Base-by-base conservation (phyloP, 1,284 basidiomycete genomes). In the Golubevia pallescens region DNA sequence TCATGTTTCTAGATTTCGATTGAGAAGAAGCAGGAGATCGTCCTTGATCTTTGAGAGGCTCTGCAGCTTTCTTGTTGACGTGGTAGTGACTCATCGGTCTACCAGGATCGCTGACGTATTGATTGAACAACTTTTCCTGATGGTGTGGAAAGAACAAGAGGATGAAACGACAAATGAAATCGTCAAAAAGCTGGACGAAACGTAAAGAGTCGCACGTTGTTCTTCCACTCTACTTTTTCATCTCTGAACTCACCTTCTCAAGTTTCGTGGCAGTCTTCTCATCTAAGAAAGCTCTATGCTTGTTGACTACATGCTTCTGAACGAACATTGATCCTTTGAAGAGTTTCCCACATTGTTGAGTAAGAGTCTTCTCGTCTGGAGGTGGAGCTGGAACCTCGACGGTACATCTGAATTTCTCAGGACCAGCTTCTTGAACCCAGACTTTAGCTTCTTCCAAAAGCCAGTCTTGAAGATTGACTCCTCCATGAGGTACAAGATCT, bases 221-320 rank as follows among this genome's bases (percentile, higher is more conserved):
- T 48, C 42, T 48, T 48, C 42, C 42, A 48, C 8, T 16, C 42
- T 8, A 34, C 59, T 19, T 38, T n/a, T 51, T 24, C 53, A 21
- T 28, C 28, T 28, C 28, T 28, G 28, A 28, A 62, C 63, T 16
- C 53, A 65, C 63, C 38, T 74, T 70, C 6, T 72, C 57, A 58
- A 74, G 28, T 51, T 63, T 42, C 21, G 56, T 60, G 1, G 51
- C 34, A 1, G 66, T 68, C 5, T 55, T 28, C 1, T 42, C 6
- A 34, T 78, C 73, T 57, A 80, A 67, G 21, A 75, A 66, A 1
- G 59, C 66, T 21, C 68, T 61, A 58, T 84, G 81, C 65, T 80
- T 81, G 67, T 80, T 81, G 48, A 71, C 58, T 1, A 84, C 66
- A 58, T 84, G 81, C 75, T 84, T 81, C 63, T 75, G 74, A 2